phyloP scores from a whole-genome alignment of 257 asterid species.

The Gentiana straminea region DNA sequence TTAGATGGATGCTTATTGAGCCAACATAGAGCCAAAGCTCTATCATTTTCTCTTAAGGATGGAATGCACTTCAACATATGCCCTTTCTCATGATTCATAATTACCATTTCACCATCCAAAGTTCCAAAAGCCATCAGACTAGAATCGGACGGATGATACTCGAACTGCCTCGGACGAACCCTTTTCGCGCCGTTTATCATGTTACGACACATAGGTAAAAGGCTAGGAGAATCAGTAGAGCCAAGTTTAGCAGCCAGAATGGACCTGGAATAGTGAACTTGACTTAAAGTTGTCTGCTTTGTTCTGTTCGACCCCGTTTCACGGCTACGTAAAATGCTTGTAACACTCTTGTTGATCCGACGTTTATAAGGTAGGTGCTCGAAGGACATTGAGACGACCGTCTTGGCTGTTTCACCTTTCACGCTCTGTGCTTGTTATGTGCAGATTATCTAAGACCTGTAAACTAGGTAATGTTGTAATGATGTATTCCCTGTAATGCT shows the following conservation, averaged over 20 bases:
- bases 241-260: constrained; percentile 55
- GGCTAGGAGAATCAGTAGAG: constrained; percentile 29
- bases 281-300: constrained; percentile 24
- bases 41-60: constrained; percentile 23
- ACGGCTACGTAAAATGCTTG: constrained; percentile 36
- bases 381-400: constrained; percentile 41
- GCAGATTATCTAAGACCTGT: constrained; percentile 18
- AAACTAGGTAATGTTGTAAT: constrained; percentile 19
- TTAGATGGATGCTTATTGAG: constrained; percentile 58
- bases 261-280: constrained; percentile 50
- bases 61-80: constrained; percentile 29
- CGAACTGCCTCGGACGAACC: constrained; percentile 76
- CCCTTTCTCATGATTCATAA: constrained; percentile 64
- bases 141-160: constrained; percentile 67
- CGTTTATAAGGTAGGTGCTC: constrained; percentile 67
- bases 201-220: constrained; percentile 25
- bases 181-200: constrained; percentile 21
- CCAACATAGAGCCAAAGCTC: constrained; percentile 78
- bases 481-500: constrained; percentile 21
- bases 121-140: constrained; percentile 83
- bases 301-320: constrained; percentile 33
- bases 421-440: constrained; percentile 15
- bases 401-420: constrained; percentile 29
- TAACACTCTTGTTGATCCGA: constrained; percentile 41
- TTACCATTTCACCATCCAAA: constrained; percentile 67